These are phyloP conservation scores for Kodamaea jinghongensis DNA, from an alignment of 805 yeast genomes.

Conservation along the genomic window DNA sequence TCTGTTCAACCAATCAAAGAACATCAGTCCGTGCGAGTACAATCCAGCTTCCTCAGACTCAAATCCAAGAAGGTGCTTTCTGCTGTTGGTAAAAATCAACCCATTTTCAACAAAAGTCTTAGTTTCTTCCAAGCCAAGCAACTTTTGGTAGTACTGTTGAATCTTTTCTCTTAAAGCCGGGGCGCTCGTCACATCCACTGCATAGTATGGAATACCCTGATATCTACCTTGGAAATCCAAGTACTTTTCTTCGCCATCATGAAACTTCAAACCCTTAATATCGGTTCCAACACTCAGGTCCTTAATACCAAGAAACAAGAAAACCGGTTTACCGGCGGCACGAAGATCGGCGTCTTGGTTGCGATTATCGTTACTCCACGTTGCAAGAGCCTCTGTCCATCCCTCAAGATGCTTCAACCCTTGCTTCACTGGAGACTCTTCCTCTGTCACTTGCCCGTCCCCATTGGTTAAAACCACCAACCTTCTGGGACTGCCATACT, in stretches of 20 bases:
- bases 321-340: conserved; percentile 32
- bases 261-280: conserved; percentile 26
- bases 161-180: conserved; percentile 40
- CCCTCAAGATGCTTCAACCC: conserved; percentile 21
- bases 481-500: conserved; percentile 21
- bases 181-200: conserved; percentile 53
- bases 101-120: conserved; percentile 14
- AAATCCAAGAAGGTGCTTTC: conserved; percentile 37
- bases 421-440: conserved; percentile 13
- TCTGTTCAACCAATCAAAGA: conserved; percentile 77
- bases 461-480: conserved; percentile 37
- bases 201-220: conserved; percentile 63
- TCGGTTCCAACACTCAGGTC: conserved; percentile 45
- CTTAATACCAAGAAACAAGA: conserved; percentile 45
- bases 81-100: conserved; percentile 30
- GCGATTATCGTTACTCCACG: conserved; percentile 34
- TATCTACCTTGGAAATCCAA: conserved; percentile 47
- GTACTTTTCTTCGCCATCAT: conserved; percentile 27
- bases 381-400: conserved; percentile 11
- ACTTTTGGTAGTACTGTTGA: conserved; percentile 17
- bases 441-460: conserved; percentile 27
- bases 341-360: conserved; percentile 40
- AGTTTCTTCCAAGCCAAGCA: conserved; percentile 15
- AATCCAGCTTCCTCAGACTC: conserved; percentile 54
- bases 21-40: conserved; percentile 79